These are phyloP conservation scores for Pleurotus eryngii DNA, from an alignment of 768 basidiomycete genomes.

Conservation along the genomic window DNA sequence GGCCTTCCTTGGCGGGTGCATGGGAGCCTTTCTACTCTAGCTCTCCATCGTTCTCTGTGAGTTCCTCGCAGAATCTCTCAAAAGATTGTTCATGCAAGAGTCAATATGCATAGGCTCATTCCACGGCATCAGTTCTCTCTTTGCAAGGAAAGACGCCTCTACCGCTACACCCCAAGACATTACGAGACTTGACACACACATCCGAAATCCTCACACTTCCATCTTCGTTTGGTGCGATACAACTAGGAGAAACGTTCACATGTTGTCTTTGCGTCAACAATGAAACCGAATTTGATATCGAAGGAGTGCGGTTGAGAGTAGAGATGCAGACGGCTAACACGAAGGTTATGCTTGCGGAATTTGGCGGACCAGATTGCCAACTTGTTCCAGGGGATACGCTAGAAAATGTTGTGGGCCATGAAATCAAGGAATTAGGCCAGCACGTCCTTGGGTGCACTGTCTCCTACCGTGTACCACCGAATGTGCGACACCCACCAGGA, in stretches of 20 bases:
- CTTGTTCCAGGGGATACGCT: constrained; percentile 58
- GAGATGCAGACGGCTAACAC: constrained; percentile 83
- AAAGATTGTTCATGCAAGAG: background rate
- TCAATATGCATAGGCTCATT: constrained; percentile 45
- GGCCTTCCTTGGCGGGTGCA: constrained; percentile 68
- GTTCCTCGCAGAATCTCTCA: constrained; percentile 12
- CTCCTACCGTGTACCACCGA: constrained; percentile 70
- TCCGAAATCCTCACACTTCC: constrained; percentile 81
- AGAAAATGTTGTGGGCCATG: constrained; percentile 72
- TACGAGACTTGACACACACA: constrained; percentile 76
- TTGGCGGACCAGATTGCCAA: constrained; percentile 48
- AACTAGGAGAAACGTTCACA: constrained; percentile 86
- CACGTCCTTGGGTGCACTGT: constrained; percentile 88
- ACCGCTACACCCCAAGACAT: constrained; percentile 75
- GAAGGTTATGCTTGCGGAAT: constrained; percentile 61
- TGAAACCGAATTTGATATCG: constrained; percentile 60
- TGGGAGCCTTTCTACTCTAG: constrained; percentile 90
- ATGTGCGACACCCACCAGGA: constrained; percentile 46
- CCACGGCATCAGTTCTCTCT: constrained; percentile 73
- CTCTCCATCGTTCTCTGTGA: constrained; percentile 72
- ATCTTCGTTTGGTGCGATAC: constrained; percentile 80
- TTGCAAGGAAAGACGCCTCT: constrained; percentile 71
- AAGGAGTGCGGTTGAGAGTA: constrained; percentile 62
- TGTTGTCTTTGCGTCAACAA: constrained; percentile 83
- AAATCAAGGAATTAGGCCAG: constrained; percentile 92